Conservation (phyloP, 805 yeast genomes). For the Hanseniaspora mollemarum region DNA sequence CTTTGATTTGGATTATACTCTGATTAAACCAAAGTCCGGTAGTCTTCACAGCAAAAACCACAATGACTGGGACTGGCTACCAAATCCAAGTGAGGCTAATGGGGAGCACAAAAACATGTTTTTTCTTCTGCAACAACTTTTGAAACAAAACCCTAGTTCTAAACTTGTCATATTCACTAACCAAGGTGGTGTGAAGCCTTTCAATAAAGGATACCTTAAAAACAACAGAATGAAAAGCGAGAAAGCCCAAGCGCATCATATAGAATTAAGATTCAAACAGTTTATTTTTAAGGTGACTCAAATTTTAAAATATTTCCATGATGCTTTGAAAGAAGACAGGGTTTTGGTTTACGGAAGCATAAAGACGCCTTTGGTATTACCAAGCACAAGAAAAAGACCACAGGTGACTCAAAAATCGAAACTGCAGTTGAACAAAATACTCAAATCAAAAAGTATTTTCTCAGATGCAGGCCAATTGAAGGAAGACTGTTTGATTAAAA, state of each 20-base stretch:
- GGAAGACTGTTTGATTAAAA: neutral
- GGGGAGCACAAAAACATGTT: conserved; percentile 19
- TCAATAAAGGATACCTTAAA: conserved; percentile 2
- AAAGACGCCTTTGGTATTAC: neutral
- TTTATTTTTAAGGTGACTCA: conserved; percentile 14
- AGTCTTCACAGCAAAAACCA: conserved; percentile 44
- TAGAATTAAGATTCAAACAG: conserved; percentile 32
- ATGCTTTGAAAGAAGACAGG: neutral
- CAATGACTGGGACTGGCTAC: conserved; percentile 66
- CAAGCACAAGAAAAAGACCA: neutral
- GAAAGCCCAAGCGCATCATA: conserved; percentile 27
- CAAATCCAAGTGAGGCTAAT: conserved; percentile 17
- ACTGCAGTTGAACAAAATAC: neutral
- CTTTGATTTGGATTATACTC: conserved; percentile 78
- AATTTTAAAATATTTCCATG: conserved; percentile 2
- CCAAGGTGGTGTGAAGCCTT: conserved; percentile 47
- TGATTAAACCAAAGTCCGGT: conserved; percentile 57
- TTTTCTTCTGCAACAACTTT: conserved; percentile 19
- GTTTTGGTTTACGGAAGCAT: conserved; percentile 3
- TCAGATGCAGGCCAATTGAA: neutral
- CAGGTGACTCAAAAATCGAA: neutral
- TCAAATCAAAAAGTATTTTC: neutral
- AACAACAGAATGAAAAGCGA: neutral
- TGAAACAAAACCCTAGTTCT: conserved; percentile 20
- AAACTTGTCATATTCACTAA: conserved; percentile 67